Conservation (phyloP, 2,329 filamentous ascomycete genomes). For the Penicillium sp. region DNA sequence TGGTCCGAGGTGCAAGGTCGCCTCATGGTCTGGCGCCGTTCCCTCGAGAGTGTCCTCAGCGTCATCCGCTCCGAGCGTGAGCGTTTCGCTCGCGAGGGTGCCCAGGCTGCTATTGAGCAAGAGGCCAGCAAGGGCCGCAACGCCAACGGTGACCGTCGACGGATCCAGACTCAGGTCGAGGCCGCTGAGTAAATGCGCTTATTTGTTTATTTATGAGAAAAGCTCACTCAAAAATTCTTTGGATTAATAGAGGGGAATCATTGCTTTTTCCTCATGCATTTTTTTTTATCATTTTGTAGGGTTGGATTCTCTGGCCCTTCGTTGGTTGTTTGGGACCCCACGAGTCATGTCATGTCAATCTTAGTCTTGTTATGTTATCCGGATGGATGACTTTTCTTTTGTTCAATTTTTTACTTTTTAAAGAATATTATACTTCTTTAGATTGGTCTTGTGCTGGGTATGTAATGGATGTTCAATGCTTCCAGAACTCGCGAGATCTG, state of each 20-base stretch:
- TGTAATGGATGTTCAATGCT: too few relatives aligned
- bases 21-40: slow-evolving; percentile 87
- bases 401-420: slow-evolving; percentile 15
- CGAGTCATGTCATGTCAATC: slow-evolving; percentile 31
- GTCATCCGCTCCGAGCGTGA: slow-evolving; percentile 80
- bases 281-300: slow-evolving; percentile 25
- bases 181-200: slow-evolving; percentile 25
- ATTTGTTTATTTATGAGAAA: slow-evolving; percentile 20
- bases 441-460: background rate
- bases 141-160: slow-evolving; percentile 34
- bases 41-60: slow-evolving; percentile 73
- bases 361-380: slow-evolving; percentile 25
- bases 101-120: slow-evolving; percentile 58
- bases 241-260: slow-evolving; percentile 25
- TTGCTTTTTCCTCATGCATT: slow-evolving; percentile 22
- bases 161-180: slow-evolving; percentile 39
- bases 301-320: slow-evolving; percentile 22
- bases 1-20: slow-evolving; percentile 92
- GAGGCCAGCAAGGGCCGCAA: slow-evolving; percentile 31
- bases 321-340: slow-evolving; percentile 27
- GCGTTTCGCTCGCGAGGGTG: slow-evolving; percentile 70
- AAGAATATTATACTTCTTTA: slow-evolving; percentile 20
- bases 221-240: slow-evolving; percentile 24
- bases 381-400: slow-evolving; percentile 18
- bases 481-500: too few relatives aligned